Percentiles rank a stretch among this genome's conserved stretches.
Conservation (phyloP, 2,329 filamentous ascomycete genomes). For the Ceratocystis cacaofunesta region DNA sequence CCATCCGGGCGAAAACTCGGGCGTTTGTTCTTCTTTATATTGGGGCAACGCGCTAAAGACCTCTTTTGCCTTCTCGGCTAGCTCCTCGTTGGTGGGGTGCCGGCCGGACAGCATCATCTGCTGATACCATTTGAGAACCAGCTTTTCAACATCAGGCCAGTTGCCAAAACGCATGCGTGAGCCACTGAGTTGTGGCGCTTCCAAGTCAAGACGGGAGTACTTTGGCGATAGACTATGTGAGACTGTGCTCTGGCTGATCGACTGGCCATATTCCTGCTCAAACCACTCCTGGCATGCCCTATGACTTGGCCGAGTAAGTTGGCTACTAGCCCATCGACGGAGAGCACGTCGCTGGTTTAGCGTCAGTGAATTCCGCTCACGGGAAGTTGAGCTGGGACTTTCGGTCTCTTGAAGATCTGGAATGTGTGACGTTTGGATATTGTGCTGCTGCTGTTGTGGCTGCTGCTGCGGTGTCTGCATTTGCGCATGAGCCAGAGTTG, state of each 20-base stretch:
- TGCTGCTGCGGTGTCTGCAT: not conserved
- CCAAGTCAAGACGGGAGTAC: slow-evolving; percentile 45
- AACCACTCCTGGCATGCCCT: slow-evolving; percentile 52
- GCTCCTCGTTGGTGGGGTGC: slow-evolving; percentile 46
- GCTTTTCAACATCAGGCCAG: slow-evolving; percentile 48
- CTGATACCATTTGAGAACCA: slow-evolving; percentile 41
- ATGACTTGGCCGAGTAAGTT: slow-evolving; percentile 42
- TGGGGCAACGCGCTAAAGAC: slow-evolving; percentile 44
- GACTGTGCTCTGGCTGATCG: slow-evolving; percentile 48
- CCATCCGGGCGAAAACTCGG: slow-evolving; percentile 49
- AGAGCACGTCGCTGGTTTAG: slow-evolving; percentile 47
- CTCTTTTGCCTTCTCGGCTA: slow-evolving; percentile 45
- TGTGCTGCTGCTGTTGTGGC: slow-evolving; percentile 13
- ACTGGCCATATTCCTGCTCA: slow-evolving; percentile 40
- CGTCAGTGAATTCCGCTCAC: slow-evolving; percentile 44
- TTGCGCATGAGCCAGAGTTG: not conserved
- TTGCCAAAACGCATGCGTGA: slow-evolving; percentile 48
- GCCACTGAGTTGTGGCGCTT: slow-evolving; percentile 44
- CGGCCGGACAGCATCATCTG: slow-evolving; percentile 37
- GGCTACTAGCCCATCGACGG: slow-evolving; percentile 43
- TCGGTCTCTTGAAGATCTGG: not conserved
- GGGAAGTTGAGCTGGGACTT: slow-evolving; percentile 19
- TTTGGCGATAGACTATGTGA: slow-evolving; percentile 47
- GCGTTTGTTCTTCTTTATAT: slow-evolving; percentile 44
- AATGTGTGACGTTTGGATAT: not conserved